Percentiles rank a stretch among this genome's conserved stretches.
phyloP scores from a whole-genome alignment of 2,329 filamentous ascomycete species.

The Stagonosporopsis rhizophila region DNA sequence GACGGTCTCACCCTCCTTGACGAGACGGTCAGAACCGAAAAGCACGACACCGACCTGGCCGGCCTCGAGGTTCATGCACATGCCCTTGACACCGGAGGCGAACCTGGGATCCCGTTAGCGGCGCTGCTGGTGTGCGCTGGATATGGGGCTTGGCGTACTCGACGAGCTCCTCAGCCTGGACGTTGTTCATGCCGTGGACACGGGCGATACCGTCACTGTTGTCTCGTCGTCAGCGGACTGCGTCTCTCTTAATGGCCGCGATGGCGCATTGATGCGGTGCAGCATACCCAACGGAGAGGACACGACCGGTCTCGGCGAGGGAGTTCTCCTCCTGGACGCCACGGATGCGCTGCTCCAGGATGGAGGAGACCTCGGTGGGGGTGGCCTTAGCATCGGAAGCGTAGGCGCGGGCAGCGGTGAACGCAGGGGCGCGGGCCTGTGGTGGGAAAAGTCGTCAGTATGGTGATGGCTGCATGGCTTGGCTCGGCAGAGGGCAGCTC shows the following conservation, averaged over 20 bases:
- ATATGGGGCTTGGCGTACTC: slow-evolving; percentile 72
- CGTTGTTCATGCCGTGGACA: slow-evolving; percentile 99
- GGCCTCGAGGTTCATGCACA: slow-evolving; percentile 99
- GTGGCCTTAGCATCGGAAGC: slow-evolving; percentile 92
- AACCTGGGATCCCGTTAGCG: slow-evolving; percentile 69
- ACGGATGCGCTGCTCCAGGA: slow-evolving; percentile 98
- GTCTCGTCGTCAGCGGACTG: slow-evolving; percentile 42
- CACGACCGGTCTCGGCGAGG: slow-evolving; percentile 98
- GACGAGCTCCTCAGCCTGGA: slow-evolving; percentile 99
- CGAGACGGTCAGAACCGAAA: slow-evolving; percentile 99
- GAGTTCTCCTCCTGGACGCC: slow-evolving; percentile 96
- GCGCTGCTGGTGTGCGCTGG: slow-evolving; percentile 18
- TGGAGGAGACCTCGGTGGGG: slow-evolving; percentile 98
- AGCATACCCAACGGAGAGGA: slow-evolving; percentile 97
- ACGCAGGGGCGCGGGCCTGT: slow-evolving; percentile 85
- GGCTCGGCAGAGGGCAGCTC: slow-evolving; percentile 46
- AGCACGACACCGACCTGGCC: slow-evolving; percentile 99
- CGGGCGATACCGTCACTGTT: slow-evolving; percentile 99
- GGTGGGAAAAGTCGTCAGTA: slow-evolving; percentile 58
- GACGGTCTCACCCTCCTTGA: slow-evolving; percentile 99
- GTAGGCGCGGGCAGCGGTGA: slow-evolving; percentile 83
- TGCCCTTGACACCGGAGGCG: slow-evolving; percentile 99
- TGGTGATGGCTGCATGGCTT: slow-evolving; percentile 29
- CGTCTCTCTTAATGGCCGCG: slow-evolving; percentile 33
- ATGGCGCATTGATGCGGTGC: slow-evolving; percentile 37